phyloP scores from a whole-genome alignment of 139 green algal genomes.

The Spirogloea muscicola region DNA sequence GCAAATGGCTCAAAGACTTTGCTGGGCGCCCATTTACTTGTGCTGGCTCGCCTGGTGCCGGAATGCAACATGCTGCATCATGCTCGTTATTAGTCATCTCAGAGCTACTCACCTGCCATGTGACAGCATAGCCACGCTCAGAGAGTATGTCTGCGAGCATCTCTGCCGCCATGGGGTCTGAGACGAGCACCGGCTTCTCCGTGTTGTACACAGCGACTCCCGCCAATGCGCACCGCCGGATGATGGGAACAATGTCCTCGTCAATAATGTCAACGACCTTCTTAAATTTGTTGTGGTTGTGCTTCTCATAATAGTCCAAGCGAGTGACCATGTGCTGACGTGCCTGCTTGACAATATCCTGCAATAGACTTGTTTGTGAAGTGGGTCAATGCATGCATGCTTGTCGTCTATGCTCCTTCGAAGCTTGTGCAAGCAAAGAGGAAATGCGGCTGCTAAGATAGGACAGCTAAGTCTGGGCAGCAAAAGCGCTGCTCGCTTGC shows the following conservation, averaged over 20 bases:
- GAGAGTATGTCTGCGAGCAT: slow-evolving; percentile 87
- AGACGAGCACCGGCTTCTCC: slow-evolving; percentile 25
- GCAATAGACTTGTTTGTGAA: too few relatives aligned
- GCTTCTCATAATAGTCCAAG: slow-evolving; percentile 62
- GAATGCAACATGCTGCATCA: background rate
- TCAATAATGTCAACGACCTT: slow-evolving; percentile 67
- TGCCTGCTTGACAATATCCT: slow-evolving; percentile 46
- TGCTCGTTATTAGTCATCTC: background rate
- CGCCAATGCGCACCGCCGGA: slow-evolving; percentile 71
- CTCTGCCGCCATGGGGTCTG: slow-evolving; percentile 52
- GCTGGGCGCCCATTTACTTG: background rate
- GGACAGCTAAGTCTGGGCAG: too few relatives aligned
- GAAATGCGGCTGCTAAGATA: too few relatives aligned
- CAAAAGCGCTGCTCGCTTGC: too few relatives aligned
- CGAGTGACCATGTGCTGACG: slow-evolving; percentile 80
- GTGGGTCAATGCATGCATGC: too few relatives aligned
- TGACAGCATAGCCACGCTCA: slow-evolving; percentile 55
- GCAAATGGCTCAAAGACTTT: background rate
- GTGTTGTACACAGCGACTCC: slow-evolving; percentile 75
- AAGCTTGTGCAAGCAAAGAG: too few relatives aligned
- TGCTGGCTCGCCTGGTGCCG: background rate
- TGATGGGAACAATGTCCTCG: slow-evolving; percentile 74
- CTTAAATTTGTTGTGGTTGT: slow-evolving; percentile 64
- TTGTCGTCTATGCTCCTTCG: too few relatives aligned
- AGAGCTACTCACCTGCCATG: slow-evolving; percentile 7